A percentile compares a stretch with the other conserved stretches of the same genome.
These are phyloP conservation scores for Eucalyptus victrix DNA, from an alignment of 345 rosid species.

Conservation along the genomic window DNA sequence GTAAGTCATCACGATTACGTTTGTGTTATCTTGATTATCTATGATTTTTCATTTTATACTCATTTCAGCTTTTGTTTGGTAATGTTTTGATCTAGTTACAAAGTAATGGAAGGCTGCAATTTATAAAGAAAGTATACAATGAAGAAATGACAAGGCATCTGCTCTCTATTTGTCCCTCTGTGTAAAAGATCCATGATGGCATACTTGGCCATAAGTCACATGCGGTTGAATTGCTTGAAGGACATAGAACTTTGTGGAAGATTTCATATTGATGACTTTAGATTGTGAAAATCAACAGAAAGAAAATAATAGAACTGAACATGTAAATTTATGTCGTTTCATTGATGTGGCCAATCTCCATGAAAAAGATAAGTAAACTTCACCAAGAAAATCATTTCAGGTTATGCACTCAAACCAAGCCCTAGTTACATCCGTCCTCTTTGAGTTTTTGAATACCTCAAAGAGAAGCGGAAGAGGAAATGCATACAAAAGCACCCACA, in stretches of 20 bases:
- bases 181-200: background rate
- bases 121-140: background rate
- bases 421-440: background rate
- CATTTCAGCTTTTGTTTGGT: background rate
- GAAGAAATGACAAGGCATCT: background rate
- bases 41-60: background rate
- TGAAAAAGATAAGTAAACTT: background rate
- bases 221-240: background rate
- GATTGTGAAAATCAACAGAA: background rate
- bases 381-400: background rate
- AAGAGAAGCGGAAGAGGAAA: background rate
- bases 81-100: background rate
- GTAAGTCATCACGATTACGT: constrained; percentile 34
- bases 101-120: background rate
- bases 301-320: background rate
- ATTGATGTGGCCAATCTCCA: background rate
- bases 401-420: background rate
- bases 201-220: background rate
- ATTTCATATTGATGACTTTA: background rate
- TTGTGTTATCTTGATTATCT: background rate
- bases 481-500: background rate
- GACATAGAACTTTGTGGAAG: background rate
- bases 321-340: background rate
- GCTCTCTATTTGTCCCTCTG: background rate
- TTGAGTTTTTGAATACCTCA: background rate